Base-by-base conservation (phyloP, 2,329 filamentous ascomycete species). In the Aschersonia sp. region DNA sequence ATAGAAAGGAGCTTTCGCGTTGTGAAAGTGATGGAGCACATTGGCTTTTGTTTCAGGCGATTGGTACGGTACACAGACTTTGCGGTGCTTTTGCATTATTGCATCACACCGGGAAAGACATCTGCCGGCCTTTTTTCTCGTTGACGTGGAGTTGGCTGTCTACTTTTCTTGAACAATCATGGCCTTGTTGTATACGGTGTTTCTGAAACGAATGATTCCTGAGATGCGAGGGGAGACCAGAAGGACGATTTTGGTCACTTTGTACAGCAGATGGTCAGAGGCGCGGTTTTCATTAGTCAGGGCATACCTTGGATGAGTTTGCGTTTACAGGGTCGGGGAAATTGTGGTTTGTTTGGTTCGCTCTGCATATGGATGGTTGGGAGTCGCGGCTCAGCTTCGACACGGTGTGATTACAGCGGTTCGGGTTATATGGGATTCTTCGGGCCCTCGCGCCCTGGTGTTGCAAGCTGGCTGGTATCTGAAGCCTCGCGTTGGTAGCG, bases 1-100 rank as follows among this genome's bases (percentile, higher is more conserved):
- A 73, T 75, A 75, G 71, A 54, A 58, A 54, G 56, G 57, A 54
- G 56, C 60, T 57, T 55, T 57, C 30, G 35, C 60, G 58, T 56
- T 56, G 56, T 52, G 58, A 59, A 55, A 53, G 22, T 14, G 60
- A 8, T 37, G 33, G 33, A 12, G 12, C 33, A 37, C 33, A 12
- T 50, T 59, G 62, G 58, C 59, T 59, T 56, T 60, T 68, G 64
- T 64, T 62, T 59, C 61, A 55, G 46, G 59, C 62, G 57, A 58
- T 57, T 37, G 33, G 59, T 59, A 60, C 57, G 59, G 58, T 22
- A 22, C 22, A 22, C 22, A 22, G 22, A 22, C 22, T 3, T 22
- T 22, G 22, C 22, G 22, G 22, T 22, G 3, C 22, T 22, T 22
- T 22, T 22, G 22, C 22, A 22, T 22, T 22, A 22, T 22, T 22